A percentile compares a stretch with the other conserved stretches of the same genome.
These are phyloP conservation scores for Thalassiosira profunda DNA, from an alignment of 108 stramenopile genomes.

Conservation along the genomic window DNA sequence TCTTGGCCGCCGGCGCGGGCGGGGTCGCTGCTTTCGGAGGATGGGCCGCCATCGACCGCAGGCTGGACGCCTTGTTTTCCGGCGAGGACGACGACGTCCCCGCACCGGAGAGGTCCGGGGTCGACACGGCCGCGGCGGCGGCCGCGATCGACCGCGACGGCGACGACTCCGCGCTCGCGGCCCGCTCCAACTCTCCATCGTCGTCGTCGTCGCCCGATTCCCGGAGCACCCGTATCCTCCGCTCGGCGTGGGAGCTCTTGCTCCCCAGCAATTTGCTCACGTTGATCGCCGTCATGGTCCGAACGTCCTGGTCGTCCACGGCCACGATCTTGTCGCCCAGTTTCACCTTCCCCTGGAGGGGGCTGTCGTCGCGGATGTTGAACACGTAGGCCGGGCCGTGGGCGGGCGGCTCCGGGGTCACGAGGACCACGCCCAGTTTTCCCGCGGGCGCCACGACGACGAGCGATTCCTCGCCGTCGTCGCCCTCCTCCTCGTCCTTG, in stretches of 20 bases:
- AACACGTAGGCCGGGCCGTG: conserved; percentile 31
- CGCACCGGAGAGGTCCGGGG: neutral
- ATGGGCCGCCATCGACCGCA: too few relatives aligned
- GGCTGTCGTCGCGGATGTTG: conserved; percentile 53
- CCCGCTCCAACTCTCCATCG: too few relatives aligned
- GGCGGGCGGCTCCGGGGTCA: too few relatives aligned
- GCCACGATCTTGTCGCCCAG: conserved; percentile 80
- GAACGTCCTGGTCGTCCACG: conserved; percentile 77
- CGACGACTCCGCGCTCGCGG: too few relatives aligned
- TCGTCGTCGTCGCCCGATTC: too few relatives aligned
- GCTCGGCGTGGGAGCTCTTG: conserved; percentile 20
- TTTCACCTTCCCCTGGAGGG: conserved; percentile 58
- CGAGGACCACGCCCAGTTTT: conserved; percentile 79
- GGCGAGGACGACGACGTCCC: neutral
- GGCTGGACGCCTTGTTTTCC: neutral
- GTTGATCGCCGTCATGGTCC: conserved; percentile 68
- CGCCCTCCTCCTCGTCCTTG: neutral
- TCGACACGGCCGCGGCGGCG: neutral
- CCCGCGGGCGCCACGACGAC: conserved; percentile 75
- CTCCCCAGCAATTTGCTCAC: conserved; percentile 73
- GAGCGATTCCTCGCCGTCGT: conserved; percentile 13
- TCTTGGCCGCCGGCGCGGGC: too few relatives aligned
- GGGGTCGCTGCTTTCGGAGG: too few relatives aligned
- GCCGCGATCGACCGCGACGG: neutral
- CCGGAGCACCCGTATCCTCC: conserved; percentile 42